phyloP scores from a whole-genome alignment of 2,329 filamentous ascomycete species.

The Cladosporium velox region DNA sequence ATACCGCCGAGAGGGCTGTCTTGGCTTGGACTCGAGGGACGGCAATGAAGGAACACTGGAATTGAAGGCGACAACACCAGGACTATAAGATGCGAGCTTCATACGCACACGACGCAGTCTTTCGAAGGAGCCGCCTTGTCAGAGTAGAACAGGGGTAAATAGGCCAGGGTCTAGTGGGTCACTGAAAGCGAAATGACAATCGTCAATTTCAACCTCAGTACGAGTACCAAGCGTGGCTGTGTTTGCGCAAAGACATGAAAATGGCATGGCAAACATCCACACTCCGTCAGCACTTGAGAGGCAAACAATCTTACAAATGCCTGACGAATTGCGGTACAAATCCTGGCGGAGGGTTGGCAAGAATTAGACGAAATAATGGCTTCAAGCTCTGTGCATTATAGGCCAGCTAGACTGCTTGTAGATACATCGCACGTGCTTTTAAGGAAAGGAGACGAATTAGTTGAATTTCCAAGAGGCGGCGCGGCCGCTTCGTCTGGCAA shows the following conservation, averaged over 20 bases:
- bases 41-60: neutral
- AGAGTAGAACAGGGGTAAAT: neutral
- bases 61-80: neutral
- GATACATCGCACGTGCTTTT: neutral
- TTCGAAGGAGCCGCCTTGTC: neutral
- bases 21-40: neutral
- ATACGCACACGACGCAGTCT: neutral
- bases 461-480: constrained; percentile 6
- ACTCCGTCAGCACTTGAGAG: neutral
- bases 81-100: neutral
- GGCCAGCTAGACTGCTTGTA: neutral
- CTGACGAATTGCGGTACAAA: neutral
- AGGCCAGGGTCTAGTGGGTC: neutral
- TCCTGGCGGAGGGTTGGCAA: neutral
- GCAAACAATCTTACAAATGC: neutral
- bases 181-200: constrained; percentile 8
- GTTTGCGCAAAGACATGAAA: neutral
- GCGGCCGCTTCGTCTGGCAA: neutral
- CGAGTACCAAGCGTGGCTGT: constrained; percentile 3
- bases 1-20: neutral
- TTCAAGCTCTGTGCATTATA: neutral
- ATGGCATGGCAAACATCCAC: neutral
- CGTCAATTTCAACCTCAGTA: neutral
- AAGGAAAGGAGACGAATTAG: constrained; percentile 1
- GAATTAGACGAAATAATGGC: neutral